These are phyloP conservation scores for Elsinoe batatas DNA, from an alignment of 2,329 filamentous ascomycete genomes.

Conservation along the genomic window DNA sequence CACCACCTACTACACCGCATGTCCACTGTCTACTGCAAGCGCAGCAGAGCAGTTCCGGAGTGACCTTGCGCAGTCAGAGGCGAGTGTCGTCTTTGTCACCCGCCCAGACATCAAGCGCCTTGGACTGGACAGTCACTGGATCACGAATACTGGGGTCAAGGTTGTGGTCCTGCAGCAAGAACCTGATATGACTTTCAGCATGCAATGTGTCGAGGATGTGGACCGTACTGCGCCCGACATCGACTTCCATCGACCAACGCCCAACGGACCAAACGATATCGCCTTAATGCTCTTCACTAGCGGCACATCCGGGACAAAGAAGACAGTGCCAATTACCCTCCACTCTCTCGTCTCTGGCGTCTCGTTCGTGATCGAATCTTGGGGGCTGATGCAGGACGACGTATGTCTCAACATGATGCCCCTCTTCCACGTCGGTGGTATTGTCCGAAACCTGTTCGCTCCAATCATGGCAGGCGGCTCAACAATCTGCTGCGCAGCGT, in stretches of 20 bases:
- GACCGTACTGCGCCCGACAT: background rate
- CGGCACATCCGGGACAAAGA: constrained; percentile 50
- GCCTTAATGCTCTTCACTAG: constrained; percentile 48
- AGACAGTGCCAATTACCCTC: constrained; percentile 45
- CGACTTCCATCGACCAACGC: background rate
- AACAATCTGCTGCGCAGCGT: constrained; percentile 45
- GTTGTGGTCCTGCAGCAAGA: constrained; percentile 34
- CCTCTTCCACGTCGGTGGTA: constrained; percentile 46
- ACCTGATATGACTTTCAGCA: constrained; percentile 25
- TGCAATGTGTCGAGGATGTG: constrained; percentile 6
- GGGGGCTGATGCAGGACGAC: constrained; percentile 40
- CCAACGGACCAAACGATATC: constrained; percentile 40
- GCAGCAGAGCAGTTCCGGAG: constrained; percentile 40
- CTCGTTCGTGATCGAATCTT: constrained; percentile 44
- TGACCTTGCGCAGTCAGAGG: constrained; percentile 41
- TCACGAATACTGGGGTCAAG: constrained; percentile 27
- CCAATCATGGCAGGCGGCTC: constrained; percentile 46
- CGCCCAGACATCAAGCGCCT: constrained; percentile 33
- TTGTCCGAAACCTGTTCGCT: constrained; percentile 47
- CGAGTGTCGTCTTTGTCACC: constrained; percentile 39
- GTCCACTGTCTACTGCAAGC: constrained; percentile 42
- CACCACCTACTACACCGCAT: constrained; percentile 42
- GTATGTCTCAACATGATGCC: constrained; percentile 52
- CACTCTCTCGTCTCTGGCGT: constrained; percentile 44
- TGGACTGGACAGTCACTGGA: constrained; percentile 29